Conservation (phyloP, 129 eudicot genomes). For the Solidago caesia region DNA sequence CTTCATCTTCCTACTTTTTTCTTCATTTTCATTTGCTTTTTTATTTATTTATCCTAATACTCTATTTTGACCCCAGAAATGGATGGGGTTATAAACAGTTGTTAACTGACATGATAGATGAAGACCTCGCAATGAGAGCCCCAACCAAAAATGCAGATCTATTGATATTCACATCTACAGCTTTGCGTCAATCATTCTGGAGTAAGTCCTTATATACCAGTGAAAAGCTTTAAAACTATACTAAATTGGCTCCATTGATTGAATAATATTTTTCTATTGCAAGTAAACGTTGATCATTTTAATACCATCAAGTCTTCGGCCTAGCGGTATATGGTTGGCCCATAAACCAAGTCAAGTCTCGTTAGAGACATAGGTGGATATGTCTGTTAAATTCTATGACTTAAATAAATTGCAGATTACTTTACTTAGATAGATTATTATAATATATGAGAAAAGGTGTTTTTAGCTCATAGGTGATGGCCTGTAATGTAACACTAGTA, state of each 20-base stretch:
- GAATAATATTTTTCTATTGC: no score
- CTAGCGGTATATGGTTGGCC: no score
- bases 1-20: slow-evolving; percentile 4
- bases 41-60: slow-evolving; percentile 8
- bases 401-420: not conserved
- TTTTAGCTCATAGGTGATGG: no score
- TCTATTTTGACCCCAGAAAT: slow-evolving; percentile 31
- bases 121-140: slow-evolving; percentile 62
- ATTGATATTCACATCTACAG: slow-evolving; percentile 61
- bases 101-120: slow-evolving; percentile 52
- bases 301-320: no score
- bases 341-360: no score
- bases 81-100: slow-evolving; percentile 43
- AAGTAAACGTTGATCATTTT: no score
- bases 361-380: no score
- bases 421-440: slow-evolving; percentile 4
- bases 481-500: no score
- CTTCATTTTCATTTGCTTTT: not conserved
- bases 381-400: not conserved
- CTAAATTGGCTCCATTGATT: no score
- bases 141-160: slow-evolving; percentile 55
- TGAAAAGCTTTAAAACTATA: no score
- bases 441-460: not conserved
- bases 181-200: slow-evolving; percentile 50
- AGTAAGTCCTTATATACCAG: slow-evolving; percentile 33